Evolutionary conservation across 441 rosid genomes (phyloP), one percentile per base, ranked within the genome.

Genomic region (Flueggea neowawraea): DNA sequence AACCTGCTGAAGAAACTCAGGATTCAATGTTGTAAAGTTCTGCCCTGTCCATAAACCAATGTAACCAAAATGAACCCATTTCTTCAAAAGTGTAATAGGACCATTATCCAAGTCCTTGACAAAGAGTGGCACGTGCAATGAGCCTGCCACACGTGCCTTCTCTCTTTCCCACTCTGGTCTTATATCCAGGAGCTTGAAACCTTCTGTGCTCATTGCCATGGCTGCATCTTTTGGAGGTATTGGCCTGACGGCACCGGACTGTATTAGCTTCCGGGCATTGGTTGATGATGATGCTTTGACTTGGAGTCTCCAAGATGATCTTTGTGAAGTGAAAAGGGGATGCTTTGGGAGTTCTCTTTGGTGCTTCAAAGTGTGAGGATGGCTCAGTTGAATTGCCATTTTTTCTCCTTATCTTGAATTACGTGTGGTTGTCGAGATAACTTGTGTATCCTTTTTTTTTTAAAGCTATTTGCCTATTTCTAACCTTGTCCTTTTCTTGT

Each of bases 31-130:
- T 3, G 97, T 87, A 66, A 89, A 87, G 65, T 75, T 75, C 73
- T 91, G 99, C 47, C 99, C 99, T 33, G 96, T 94, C 99, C 97
- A 91, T 43, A 86, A 70, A 41, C 97, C 97, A 66, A 91, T 75
- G 75, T 89, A 94, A 5, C 97, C 97, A 52, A 94, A 82, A 74
- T 89, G 97, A 52, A 94, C 88, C 97, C 97, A 94, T 65, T 91
- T 89, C 82, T 91, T 94, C 71, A 91, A 45, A 55, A 94, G 82
- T 43, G 99, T 91, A 31, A 89, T 22, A 11, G 80, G 90, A 55
- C 88, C 71, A 10, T 73, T 84, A 54, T 90, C 97, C 65, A 57
- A 8, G 76, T 91, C 97, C 73, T 78, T 80, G 31, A 94, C 78
- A 57, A 87, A 91, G 13, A 94, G 74, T 5, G 99, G 97, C 67